Base-by-base conservation (phyloP, 495 filamentous ascomycete genomes). In the Penicillium desertorum region DNA sequence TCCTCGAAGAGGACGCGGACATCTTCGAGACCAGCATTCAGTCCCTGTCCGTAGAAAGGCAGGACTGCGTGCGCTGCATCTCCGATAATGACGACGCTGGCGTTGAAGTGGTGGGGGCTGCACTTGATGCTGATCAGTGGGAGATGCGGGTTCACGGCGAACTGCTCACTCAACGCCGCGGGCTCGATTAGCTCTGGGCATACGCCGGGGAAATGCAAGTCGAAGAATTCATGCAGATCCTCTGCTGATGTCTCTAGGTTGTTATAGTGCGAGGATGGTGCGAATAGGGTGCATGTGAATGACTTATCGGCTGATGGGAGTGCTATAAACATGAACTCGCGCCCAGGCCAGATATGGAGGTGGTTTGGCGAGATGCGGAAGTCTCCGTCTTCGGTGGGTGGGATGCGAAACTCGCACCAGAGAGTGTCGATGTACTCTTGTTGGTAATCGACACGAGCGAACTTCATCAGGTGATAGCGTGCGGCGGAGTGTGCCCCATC, bases 51-150 rank as follows among this genome's bases (percentile, higher is more conserved):
- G 74, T 94, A 90, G 77, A 98, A 98, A 2, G 95, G 94, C 0
- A 98, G 91, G 83, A 98, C 96, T 46, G 94, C 95, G 72, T 98
- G 95, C 7, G 94, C 94, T 22, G 94, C 92, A 65, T 98, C 94
- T 48, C 94, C 94, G 42, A 98, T 63, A 56, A 98, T 89, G 51
- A 95, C 90, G 22, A 78, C 89, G n/a, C 85, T 88, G 29, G 84
- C 81, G 37, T 68, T 77, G 78, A 82, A 90, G 75, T 96, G 90
- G 69, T 97, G 86, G 0, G 95, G 94, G 1, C 79, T 80, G 76
- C 91, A 96, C 71, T 96, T 96, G 64, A 98, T 90, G 70, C 79
- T 89, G 65, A 98, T 95, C 17, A 98, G 76, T 1, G 94, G 94
- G 1, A 98, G 85, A 62, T 96, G 92, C 0, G 90, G 91, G 72